Base-by-base conservation (phyloP, 306 rosid genomes). In the Hylodesmum podocarpum region DNA sequence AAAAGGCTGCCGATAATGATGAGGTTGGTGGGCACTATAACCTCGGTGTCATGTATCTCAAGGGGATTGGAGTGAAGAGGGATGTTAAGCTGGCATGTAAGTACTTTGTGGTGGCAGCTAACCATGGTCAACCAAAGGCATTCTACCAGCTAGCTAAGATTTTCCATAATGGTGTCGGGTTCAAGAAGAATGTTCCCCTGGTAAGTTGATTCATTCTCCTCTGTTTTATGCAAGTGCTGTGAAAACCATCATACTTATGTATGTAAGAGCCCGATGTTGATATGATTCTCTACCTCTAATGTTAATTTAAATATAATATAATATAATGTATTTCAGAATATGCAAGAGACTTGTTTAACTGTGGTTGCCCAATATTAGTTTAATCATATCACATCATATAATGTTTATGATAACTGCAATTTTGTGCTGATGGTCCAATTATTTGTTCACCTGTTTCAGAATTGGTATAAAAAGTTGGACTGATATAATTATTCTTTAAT, bases 81-180 rank as follows among this genome's bases (percentile, higher is more conserved):
- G 97, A 96, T 78, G 88, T 96, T 82, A 92, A 85, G 83, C 34
- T 72, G 72, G 99, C 99, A 1, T 89, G 94, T 51, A 72, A 87
- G 39, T 84, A 8, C 77, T 89, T 96, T 72, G 81, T 96, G 21
- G 27, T 51, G 61, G 98, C 99, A 69, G 99, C 99, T 40, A 92
- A 92, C 82, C 84, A 80, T 11, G 99, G 98, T 73, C 99, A 96
- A 82, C 97, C 99, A 15, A 96, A 92, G 85, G 98, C 98, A 79
- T 96, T 96, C 86, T 96, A 89, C 85, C 99, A 96, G 94, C 92
- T 96, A 14, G 99, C 97, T 36, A 96, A 91, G 91, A 92, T 92
- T 97, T 96, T 96, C 70, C 99, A 96, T 83, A 81, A 89, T 28
- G 99, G 99, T 65, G 90, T 91, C 7, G 99, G 98, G 72, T 92